A percentile compares a stretch with the other conserved stretches of the same genome.
phyloP scores from a whole-genome alignment of 352 stramenopile genomes.

The Phytophthora agathidicida region DNA sequence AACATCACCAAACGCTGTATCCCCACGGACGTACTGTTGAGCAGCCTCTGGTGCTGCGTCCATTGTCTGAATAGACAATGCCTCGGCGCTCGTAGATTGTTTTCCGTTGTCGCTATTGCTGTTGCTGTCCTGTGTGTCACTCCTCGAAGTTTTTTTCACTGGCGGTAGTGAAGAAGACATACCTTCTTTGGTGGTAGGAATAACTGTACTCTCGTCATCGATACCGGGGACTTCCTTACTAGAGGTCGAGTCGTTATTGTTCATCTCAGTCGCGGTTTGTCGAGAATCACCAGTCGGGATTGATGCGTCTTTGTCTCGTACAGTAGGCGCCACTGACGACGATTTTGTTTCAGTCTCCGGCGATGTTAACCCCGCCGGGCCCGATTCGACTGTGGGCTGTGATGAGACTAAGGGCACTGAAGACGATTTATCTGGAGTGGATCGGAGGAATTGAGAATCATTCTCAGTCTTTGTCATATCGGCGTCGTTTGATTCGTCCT shows the following conservation, averaged over 20 bases:
- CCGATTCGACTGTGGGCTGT: too few species aligned
- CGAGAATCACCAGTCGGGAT: not conserved
- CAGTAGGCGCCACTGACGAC: not conserved
- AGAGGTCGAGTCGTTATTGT: not conserved
- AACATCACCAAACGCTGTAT: slow-evolving; percentile 16
- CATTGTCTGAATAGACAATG: slow-evolving; percentile 12
- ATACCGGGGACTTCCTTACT: not conserved
- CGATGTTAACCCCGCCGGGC: not conserved
- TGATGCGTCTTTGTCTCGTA: not conserved
- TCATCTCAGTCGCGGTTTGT: too few species aligned
- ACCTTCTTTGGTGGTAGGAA: not conserved
- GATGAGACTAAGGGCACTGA: too few species aligned
- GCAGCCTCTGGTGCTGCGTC: slow-evolving; percentile 10
- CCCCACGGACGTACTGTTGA: slow-evolving; percentile 36
- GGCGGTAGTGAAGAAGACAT: not conserved
- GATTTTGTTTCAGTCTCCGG: not conserved
- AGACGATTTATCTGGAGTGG: too few species aligned
- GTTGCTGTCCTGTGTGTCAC: not conserved
- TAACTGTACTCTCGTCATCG: not conserved
- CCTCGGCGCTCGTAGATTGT: slow-evolving; percentile 2
- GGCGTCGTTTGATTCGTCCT: too few species aligned
- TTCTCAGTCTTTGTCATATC: too few species aligned
- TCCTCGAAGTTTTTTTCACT: slow-evolving; percentile 1
- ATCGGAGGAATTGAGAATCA: too few species aligned
- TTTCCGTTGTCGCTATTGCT: not conserved